These are phyloP conservation scores for Jaapia argillacea DNA, from an alignment of 768 basidiomycete species.

Conservation along the genomic window DNA sequence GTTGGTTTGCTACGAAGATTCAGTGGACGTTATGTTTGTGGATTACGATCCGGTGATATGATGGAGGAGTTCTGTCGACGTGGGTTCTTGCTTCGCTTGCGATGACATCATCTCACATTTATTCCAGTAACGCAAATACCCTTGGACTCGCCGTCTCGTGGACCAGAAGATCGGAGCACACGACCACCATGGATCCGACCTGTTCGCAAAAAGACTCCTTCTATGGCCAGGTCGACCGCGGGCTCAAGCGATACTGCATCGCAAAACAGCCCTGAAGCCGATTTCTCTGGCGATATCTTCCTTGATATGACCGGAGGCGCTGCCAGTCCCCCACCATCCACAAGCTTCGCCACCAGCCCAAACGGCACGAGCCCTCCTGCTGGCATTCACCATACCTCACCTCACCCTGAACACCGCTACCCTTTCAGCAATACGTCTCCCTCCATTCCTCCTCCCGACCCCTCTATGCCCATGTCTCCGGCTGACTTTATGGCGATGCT, in stretches of 20 bases:
- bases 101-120: constrained; percentile 1
- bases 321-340: constrained; percentile 11
- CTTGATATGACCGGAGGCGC: constrained; percentile 27
- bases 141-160: constrained; percentile 52
- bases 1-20: constrained; percentile 82
- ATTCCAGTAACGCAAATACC: constrained; percentile 73
- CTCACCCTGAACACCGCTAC: too few relatives aligned
- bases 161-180: constrained; percentile 37
- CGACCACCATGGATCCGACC: constrained; percentile 88
- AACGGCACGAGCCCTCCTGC: constrained; percentile 7
- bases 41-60: constrained; percentile 81
- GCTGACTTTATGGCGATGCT: constrained; percentile 57
- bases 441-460: constrained; percentile 20
- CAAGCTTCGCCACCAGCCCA: constrained; percentile 14
- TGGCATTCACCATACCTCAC: too few relatives aligned
- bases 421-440: too few relatives aligned
- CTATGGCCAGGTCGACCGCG: constrained; percentile 29
- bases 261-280: constrained; percentile 48
- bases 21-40: constrained; percentile 88
- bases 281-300: constrained; percentile 59
- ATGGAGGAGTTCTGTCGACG: constrained; percentile 94
- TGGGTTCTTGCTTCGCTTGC: constrained; percentile 22
- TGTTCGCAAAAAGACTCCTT: constrained; percentile 66
- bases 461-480: constrained; percentile 43
- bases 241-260: constrained; percentile 18